Base-by-base conservation (phyloP, 208 protist genomes). In the Wallacemonas sp. region DNA sequence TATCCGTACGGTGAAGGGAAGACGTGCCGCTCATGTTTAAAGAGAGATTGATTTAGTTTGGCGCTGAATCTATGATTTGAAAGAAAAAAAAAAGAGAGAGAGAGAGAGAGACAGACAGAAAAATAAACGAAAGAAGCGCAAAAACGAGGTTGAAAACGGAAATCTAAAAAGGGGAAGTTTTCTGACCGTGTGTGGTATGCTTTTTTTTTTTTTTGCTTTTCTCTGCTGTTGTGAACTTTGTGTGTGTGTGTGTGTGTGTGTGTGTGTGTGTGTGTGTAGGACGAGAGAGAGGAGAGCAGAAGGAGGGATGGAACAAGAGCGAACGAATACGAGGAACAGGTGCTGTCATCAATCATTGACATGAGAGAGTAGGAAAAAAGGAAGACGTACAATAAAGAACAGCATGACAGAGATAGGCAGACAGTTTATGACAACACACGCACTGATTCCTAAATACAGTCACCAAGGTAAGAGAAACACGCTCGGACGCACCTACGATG, bases 1-100 rank as follows among this genome's bases (percentile, higher is more conserved):
- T 68, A 2, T 66, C 71, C 26, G 75, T 64, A 3, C 41, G 36
- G 21, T 68, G 64, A 2, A 70, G 41, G 14, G 41, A 62, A 47
- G 41, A 69, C 24, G n/a, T 36, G 33, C 31, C 65, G 33, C 74
- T 71, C 68, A 28, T 61, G 38, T 47, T 30, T 55, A 66, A 34
- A 27, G 58, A 38, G 30, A 55, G 33, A n/a, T n/a, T n/a, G n/a
- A n/a, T n/a, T n/a, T n/a, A n/a, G n/a, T n/a, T n/a, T 24, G 27
- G 28, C 54, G 17, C 31, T 33, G 65, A 41, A 6, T 41, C 36
- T 41, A 41, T 41, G 36, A 41, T 41, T 41, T 41, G 36, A 63
- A 64, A 58, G 42, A 61, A 31, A 39, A 51, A 15, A 42, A 69
- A 51, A 51, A 61, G 31, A 21, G 17, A 47, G 28, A 3, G 36